Base-by-base conservation (phyloP, 352 stramenopile genomes). In the Phytopythium mirpurense region DNA sequence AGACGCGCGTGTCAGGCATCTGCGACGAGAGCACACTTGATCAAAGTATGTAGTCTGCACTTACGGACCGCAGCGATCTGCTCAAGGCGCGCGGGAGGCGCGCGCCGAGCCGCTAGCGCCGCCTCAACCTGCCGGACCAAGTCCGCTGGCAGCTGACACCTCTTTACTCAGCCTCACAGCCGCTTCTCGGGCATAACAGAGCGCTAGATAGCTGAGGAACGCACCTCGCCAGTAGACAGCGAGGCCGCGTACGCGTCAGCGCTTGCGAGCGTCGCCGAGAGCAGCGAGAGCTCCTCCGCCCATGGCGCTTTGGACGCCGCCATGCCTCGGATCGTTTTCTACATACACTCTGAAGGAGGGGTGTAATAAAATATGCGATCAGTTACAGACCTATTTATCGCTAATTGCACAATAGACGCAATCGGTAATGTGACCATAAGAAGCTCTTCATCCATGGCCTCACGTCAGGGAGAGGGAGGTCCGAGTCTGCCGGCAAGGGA, bases 51-150 rank as follows among this genome's bases (percentile, higher is more conserved):
- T n/a, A n/a, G n/a, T n/a, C n/a, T n/a, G n/a, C n/a, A n/a, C 71
- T 41, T 45, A 82, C 68, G 56, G 26, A 74, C 60, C 21, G 60
- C 51, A 12, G 27, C 11, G 24, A 78, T 27, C 36, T 73, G 66
- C 57, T 77, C 63, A 7, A 82, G 32, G 5, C 32, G 46, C 23
- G 57, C 51, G 18, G 41, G 15, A 43, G 63, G 57, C 27, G 47
- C 47, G n/a, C 64, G 21, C 16, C 59, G 61, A 9, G 35, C 19
- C 26, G 68, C 41, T 7, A 62, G 45, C 31, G 70, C 19, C 21
- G 67, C 63, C 5, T 68, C 56, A 18, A 71, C 46, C 16, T 59
- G 50, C 42, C 31, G 24, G 24, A 68, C 29, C 12, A 76, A 36
- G 27, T 61, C 51, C 34, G 41, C 49, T 16, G 63, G 64, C 34